These are phyloP conservation scores for Piper betle DNA, from an alignment of 164 flowering plant species.

Conservation along the genomic window DNA sequence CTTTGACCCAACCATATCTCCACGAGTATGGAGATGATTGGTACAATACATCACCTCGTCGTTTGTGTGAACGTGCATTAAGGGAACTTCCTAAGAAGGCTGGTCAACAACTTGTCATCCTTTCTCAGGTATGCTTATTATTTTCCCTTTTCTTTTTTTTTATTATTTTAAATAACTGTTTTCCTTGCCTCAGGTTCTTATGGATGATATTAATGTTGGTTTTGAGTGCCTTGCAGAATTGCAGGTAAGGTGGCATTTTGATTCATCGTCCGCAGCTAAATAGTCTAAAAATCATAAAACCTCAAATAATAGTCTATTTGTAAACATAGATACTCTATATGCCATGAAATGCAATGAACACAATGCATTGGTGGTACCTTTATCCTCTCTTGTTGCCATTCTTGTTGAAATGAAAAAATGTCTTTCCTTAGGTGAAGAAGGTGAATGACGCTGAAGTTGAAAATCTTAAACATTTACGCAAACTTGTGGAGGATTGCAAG, in stretches of 20 bases:
- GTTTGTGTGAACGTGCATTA: conserved; percentile 86
- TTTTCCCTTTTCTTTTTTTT: too few species aligned
- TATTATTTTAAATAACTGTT: background rate
- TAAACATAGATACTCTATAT: too few species aligned
- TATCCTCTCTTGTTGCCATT: too few species aligned
- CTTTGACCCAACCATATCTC: conserved; percentile 86
- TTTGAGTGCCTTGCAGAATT: conserved; percentile 85
- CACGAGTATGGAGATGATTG: conserved; percentile 98
- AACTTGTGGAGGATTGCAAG: conserved; percentile 49
- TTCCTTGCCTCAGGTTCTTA: conserved; percentile 49
- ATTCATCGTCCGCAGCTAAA: too few species aligned
- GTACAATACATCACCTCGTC: conserved; percentile 92
- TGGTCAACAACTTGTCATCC: conserved; percentile 74
- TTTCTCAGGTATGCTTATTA: conserved; percentile 56
- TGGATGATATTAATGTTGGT: conserved; percentile 91
- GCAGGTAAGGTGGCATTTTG: conserved; percentile 37
- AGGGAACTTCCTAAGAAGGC: conserved; percentile 60
- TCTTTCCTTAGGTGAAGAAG: conserved; percentile 51
- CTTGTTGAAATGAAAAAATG: too few species aligned
- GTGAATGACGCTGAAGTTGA: conserved; percentile 62
- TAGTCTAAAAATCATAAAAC: too few species aligned
- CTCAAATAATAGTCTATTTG: too few species aligned
- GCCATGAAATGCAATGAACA: too few species aligned
- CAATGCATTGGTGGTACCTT: too few species aligned
- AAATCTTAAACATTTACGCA: conserved; percentile 64